Percentiles rank a stretch among this genome's conserved stretches.
Conservation (phyloP, 2,329 filamentous ascomycete genomes). For the Daldinia eschscholtzii region DNA sequence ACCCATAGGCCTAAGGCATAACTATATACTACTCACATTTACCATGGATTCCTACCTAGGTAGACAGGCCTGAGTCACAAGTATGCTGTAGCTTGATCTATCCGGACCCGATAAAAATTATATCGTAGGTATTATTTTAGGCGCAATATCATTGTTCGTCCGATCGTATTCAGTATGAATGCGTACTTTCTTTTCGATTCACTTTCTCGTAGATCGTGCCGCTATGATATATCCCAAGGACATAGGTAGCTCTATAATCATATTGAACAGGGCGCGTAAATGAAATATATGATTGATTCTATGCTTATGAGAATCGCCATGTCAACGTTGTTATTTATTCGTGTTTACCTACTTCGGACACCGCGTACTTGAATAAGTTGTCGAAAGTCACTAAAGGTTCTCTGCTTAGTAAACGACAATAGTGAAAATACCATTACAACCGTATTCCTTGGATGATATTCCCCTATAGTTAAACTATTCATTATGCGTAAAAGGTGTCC, state of each 20-base stretch:
- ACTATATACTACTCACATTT: constrained; percentile 13
- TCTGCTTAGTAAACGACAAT: not conserved
- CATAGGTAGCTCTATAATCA: not conserved
- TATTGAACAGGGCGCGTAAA: not conserved
- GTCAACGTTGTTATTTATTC: not conserved
- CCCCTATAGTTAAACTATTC: not conserved
- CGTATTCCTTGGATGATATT: not conserved
- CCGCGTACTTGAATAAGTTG: not conserved
- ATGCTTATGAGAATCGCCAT: not conserved
- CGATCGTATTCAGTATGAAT: constrained; percentile 25
- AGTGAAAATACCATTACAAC: not conserved
- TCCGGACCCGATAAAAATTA: constrained; percentile 21
- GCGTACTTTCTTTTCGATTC: constrained; percentile 16
- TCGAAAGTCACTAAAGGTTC: not conserved
- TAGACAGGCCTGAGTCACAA: constrained; percentile 16
- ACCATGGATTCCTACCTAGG: constrained; percentile 1
- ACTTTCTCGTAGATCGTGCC: not conserved
- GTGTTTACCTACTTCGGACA: no score
- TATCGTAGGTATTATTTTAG: not conserved
- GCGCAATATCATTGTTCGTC: constrained; percentile 23
- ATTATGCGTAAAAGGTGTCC: not conserved
- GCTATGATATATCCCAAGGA: not conserved
- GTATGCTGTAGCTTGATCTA: constrained; percentile 31
- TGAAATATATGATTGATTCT: not conserved
- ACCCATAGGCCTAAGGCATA: constrained; percentile 34